Evolutionary conservation across 1,139 yeast species (phyloP).

Genomic region (Saccharomyces hybrid): DNA sequence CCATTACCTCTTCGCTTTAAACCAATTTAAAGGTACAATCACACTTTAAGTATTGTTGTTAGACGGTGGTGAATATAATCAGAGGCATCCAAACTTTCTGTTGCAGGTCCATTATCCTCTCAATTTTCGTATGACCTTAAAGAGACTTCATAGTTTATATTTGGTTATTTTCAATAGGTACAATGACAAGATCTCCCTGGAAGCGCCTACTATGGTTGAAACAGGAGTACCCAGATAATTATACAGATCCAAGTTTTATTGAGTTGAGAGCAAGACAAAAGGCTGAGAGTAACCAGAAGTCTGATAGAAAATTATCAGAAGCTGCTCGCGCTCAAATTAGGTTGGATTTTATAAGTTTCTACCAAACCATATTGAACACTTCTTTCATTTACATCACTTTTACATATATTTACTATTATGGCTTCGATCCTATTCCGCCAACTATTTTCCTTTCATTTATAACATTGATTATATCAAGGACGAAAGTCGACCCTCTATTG

Average conservation of each 20-base stretch:
- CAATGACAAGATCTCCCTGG: slow-evolving; percentile 40
- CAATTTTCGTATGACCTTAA: neutral
- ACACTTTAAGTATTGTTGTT: neutral
- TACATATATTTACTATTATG: slow-evolving; percentile 33
- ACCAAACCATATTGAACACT: slow-evolving; percentile 30
- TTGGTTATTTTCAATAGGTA: neutral
- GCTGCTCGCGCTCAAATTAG: slow-evolving; percentile 54
- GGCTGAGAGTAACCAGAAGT: slow-evolving; percentile 9
- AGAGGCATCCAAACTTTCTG: neutral
- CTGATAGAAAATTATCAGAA: slow-evolving; percentile 33
- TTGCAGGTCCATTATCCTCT: neutral
- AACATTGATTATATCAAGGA: slow-evolving; percentile 11
- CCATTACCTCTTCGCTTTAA: neutral
- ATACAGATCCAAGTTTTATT: slow-evolving; percentile 73
- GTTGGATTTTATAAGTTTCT: slow-evolving; percentile 33
- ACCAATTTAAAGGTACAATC: neutral
- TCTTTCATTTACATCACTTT: slow-evolving; percentile 33
- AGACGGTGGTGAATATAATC: neutral
- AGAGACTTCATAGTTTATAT: neutral
- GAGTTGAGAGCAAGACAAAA: slow-evolving; percentile 72
- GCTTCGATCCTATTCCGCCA: slow-evolving; percentile 17
- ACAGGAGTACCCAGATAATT: slow-evolving; percentile 88
- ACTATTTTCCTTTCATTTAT: slow-evolving; percentile 5
- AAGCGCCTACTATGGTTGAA: slow-evolving; percentile 77
- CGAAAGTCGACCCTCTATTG: slow-evolving; percentile 9